Evolutionary conservation across 305 asterid genomes (phyloP), one percentile per base, ranked within the genome.

Genomic region (Fraxinus xanthoxyloides): DNA sequence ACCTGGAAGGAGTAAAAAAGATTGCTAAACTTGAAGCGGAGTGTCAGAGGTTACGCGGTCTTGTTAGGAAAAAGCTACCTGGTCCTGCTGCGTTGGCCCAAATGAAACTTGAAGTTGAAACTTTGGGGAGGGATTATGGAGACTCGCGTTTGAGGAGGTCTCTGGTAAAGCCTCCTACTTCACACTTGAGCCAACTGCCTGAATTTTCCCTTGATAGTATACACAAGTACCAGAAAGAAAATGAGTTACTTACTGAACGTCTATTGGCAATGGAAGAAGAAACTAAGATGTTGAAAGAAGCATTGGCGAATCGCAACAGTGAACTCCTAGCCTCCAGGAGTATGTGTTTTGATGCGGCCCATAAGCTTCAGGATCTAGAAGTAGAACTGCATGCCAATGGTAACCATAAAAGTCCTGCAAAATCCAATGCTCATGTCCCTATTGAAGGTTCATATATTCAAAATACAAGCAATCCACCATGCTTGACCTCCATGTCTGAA

Each of bases 21-120:
- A 95, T 95, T 30, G 90, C 97, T 8, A 95, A 95, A 92, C 90
- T 95, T 80, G 99, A 95, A 88, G 97, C 94, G 31, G 99, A 95
- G 87, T 93, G 97, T 84, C 99, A 95, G 87, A 92, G 99, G 85
- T 84, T 95, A 85, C 93, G 99, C 40, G 97, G 98, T 76, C 99
- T 95, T 87, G 99, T 95, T 79, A 87, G 97, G 81, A 95, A 95
- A 89, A 94, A 92, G 87, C 84, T 95, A 81, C 99, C 99, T 12
- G 98, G 99, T 43, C 99, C 99, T 63, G 98, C 98, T 82, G 98
- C 99, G 31, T 72, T 95, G 84, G 98, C 98, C 9, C 98, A 94
- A 83, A 95, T 95, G 99, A 95, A 95, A 85, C 95, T 95, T 38
- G 99, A 95, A 86, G 98, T 95, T 65, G 98, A 95, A 89, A 94